Percentiles rank a stretch among this genome's conserved stretches.
phyloP scores from a whole-genome alignment of 306 rosid genomes.

The Casuarina cunninghamiana region DNA sequence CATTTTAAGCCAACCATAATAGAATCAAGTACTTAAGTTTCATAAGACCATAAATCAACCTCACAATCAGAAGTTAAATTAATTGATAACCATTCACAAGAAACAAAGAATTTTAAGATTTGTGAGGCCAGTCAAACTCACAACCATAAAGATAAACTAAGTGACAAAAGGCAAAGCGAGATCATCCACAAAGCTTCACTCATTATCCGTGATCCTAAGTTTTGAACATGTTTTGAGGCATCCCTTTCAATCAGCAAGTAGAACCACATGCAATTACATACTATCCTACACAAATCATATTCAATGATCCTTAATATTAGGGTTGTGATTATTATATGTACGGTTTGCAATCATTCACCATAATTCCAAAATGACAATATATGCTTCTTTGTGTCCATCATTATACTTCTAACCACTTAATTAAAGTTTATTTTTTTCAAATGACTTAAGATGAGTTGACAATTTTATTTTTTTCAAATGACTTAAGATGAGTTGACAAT shows the following conservation, averaged over 20 bases:
- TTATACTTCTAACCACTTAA: background rate
- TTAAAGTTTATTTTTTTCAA: no score
- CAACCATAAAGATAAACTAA: no score
- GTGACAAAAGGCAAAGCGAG: no score
- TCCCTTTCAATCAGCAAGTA: background rate
- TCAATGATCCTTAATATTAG: background rate
- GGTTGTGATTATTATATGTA: background rate
- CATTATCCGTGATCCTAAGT: background rate
- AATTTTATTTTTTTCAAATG: background rate
- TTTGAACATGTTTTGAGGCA: background rate
- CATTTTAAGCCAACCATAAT: no score
- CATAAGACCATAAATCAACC: background rate
- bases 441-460: background rate
- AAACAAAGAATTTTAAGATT: no score
- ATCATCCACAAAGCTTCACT: no score
- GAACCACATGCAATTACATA: background rate
- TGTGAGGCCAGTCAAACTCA: no score
- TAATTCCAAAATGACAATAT: background rate
- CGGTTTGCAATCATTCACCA: no score
- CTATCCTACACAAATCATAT: background rate
- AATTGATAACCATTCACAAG: background rate
- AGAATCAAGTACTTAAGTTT: no score
- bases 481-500: no score
- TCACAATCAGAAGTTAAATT: background rate
- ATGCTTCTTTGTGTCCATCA: background rate